Conservation (phyloP, 768 basidiomycete genomes). For the Pluteus cervinus region DNA sequence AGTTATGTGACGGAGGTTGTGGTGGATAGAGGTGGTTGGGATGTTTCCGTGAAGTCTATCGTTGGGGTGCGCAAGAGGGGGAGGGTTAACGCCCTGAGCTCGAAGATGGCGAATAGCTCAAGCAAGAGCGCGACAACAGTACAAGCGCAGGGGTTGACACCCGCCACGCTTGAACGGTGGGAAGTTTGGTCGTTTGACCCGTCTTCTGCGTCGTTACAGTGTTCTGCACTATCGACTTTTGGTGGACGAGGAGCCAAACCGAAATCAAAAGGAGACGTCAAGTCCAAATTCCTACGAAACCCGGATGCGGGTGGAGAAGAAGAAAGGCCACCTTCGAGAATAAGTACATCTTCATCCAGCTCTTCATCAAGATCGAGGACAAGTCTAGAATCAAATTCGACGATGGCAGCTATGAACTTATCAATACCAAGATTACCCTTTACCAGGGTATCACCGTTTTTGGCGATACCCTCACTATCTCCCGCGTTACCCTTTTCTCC, state of each 20-base stretch:
- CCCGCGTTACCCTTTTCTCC: too few relatives aligned
- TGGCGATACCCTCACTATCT: conserved; percentile 40
- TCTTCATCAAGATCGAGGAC: conserved; percentile 17
- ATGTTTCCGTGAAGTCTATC: conserved; percentile 44
- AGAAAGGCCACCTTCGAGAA: conserved; percentile 13
- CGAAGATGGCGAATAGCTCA: conserved; percentile 14
- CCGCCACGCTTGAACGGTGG: conserved; percentile 72
- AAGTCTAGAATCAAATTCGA: conserved; percentile 15
- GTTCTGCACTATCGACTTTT: conserved; percentile 40
- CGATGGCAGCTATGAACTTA: conserved; percentile 14
- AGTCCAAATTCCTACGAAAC: conserved; percentile 16
- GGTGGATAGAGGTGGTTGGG: conserved; percentile 80
- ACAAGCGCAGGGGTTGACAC: conserved; percentile 51
- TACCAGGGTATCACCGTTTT: conserved; percentile 64
- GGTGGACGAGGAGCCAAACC: conserved; percentile 23
- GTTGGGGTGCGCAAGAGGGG: conserved; percentile 69
- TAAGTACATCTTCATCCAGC: conserved; percentile 7
- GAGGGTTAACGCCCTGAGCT: conserved; percentile 30
- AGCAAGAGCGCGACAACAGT: conserved; percentile 7
- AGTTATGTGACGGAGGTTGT: conserved; percentile 47
- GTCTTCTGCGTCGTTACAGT: conserved; percentile 36
- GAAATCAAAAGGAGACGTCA: conserved; percentile 13
- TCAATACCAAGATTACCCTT: conserved; percentile 63
- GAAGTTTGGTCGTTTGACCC: conserved; percentile 79
- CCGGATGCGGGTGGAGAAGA: too few relatives aligned